A percentile compares a stretch with the other conserved stretches of the same genome.
phyloP scores from a whole-genome alignment of 2,329 filamentous ascomycete species.

The Septoria petroselini region DNA sequence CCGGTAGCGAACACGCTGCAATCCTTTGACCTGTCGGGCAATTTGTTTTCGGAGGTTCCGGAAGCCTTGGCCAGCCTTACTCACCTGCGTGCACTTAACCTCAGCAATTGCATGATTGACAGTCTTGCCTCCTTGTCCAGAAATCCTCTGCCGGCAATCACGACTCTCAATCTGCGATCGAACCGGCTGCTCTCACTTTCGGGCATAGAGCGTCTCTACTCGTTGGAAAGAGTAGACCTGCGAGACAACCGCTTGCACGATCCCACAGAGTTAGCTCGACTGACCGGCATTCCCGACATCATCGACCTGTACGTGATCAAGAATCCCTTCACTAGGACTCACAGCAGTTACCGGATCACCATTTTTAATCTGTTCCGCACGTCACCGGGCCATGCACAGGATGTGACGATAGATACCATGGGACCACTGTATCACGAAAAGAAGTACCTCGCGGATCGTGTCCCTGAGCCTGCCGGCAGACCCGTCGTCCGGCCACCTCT shows the following conservation, averaged over 20 bases:
- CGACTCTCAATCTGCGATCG: constrained; percentile 82
- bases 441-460: constrained; percentile 78
- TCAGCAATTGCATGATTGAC: constrained; percentile 97
- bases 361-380: constrained; percentile 96
- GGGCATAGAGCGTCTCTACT: constrained; percentile 83
- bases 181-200: constrained; percentile 85
- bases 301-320: constrained; percentile 88
- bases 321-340: constrained; percentile 87
- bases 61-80: constrained; percentile 84
- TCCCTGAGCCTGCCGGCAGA: constrained; percentile 68
- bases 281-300: constrained; percentile 88
- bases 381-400: constrained; percentile 84
- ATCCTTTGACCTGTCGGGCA: constrained; percentile 87
- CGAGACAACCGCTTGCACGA: constrained; percentile 90
- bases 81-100: constrained; percentile 83
- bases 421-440: constrained; percentile 82
- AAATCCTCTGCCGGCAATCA: constrained; percentile 88
- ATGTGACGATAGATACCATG: constrained; percentile 81
- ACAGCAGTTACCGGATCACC: constrained; percentile 77
- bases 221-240: constrained; percentile 84
- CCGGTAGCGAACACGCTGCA: constrained; percentile 85
- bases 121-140: constrained; percentile 82
- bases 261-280: constrained; percentile 80
- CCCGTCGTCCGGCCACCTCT: constrained; percentile 71
- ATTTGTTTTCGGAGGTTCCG: constrained; percentile 90